A percentile compares a stretch with the other conserved stretches of the same genome.
Conservation (phyloP, 2,329 filamentous ascomycete species). For the Aspergillus uvarum region DNA sequence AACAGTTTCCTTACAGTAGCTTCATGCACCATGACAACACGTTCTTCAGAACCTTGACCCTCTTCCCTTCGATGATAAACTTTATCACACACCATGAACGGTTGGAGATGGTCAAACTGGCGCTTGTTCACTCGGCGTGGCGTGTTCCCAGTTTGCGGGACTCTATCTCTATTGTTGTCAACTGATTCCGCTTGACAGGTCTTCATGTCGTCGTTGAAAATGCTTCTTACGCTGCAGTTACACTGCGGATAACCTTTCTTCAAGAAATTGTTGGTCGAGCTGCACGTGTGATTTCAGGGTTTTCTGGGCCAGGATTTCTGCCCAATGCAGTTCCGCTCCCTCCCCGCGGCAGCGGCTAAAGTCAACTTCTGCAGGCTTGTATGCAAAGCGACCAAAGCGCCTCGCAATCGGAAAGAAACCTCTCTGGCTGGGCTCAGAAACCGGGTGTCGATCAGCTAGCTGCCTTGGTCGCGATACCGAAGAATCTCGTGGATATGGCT, state of each 20-base stretch:
- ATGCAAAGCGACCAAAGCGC: neutral
- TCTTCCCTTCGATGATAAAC: neutral
- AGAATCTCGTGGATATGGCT: neutral
- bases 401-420: neutral
- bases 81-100: neutral
- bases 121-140: neutral
- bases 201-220: no score
- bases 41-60: neutral
- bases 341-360: neutral
- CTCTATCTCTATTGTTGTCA: neutral
- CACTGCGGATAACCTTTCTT: neutral
- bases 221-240: neutral
- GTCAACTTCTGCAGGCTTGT: neutral
- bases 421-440: neutral
- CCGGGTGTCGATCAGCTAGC: neutral
- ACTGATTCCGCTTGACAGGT: neutral
- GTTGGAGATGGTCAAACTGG: neutral
- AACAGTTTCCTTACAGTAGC: neutral
- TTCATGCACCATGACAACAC: neutral
- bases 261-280: neutral
- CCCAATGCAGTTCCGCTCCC: neutral
- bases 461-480: neutral
- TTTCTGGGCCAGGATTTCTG: neutral
- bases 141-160: neutral
- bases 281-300: neutral